These are phyloP conservation scores for Ogataea nitratoaversa DNA, from an alignment of 805 yeast species.

Conservation along the genomic window DNA sequence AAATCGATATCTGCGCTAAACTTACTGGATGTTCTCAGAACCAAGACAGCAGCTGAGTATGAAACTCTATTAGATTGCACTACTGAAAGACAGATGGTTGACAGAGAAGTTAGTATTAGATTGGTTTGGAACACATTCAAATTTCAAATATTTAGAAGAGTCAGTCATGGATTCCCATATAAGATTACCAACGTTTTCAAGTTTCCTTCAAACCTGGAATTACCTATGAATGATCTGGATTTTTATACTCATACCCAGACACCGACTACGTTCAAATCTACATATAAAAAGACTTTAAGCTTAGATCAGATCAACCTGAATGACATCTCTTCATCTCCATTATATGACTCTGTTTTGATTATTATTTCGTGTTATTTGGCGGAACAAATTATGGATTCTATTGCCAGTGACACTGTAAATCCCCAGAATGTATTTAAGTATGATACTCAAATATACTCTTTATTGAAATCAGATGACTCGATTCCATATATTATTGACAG, in stretches of 20 bases:
- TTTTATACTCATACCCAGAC: slow-evolving; percentile 14
- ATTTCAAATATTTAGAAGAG: slow-evolving; percentile 30
- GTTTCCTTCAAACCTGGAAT: slow-evolving; percentile 30
- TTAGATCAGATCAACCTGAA: slow-evolving; percentile 13
- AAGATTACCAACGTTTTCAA: slow-evolving; percentile 14
- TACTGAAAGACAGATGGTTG: slow-evolving; percentile 31
- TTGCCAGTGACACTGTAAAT: slow-evolving; percentile 24
- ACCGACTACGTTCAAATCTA: slow-evolving; percentile 11
- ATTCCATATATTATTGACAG: slow-evolving; percentile 16
- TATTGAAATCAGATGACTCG: slow-evolving; percentile 15
- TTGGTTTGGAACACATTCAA: slow-evolving; percentile 38
- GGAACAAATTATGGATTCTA: slow-evolving; percentile 34
- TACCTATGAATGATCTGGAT: slow-evolving; percentile 32
- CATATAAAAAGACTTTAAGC: slow-evolving; percentile 9
- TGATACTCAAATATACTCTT: slow-evolving; percentile 22
- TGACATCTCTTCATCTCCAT: slow-evolving; percentile 6
- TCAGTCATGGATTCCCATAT: slow-evolving; percentile 36
- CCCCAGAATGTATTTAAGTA: slow-evolving; percentile 21
- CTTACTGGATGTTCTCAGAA: slow-evolving; percentile 7
- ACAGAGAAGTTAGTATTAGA: slow-evolving; percentile 32
- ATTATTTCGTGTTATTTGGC: slow-evolving; percentile 28
- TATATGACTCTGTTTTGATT: slow-evolving; percentile 28
- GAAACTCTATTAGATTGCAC: slow-evolving; percentile 21
- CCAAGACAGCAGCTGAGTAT: slow-evolving; percentile 22
- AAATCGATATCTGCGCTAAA: slow-evolving; percentile 11